Evolutionary conservation across 148 eudicot species (phyloP).

Genomic region (Amaranthus palmeri): DNA sequence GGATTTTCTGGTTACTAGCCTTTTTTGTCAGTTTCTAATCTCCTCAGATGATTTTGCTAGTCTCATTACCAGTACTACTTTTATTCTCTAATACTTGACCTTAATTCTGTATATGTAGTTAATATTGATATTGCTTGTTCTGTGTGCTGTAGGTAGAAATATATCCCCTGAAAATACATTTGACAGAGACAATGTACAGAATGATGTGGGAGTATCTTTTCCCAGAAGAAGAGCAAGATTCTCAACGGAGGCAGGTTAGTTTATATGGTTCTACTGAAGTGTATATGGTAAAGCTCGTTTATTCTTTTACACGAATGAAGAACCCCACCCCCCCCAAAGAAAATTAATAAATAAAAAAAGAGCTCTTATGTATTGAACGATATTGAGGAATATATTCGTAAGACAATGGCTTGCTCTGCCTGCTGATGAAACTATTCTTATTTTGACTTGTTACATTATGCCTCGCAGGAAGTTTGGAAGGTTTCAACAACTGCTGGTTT

Average conservation of each 20-base stretch:
- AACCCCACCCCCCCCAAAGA: not conserved
- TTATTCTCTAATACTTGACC: not conserved
- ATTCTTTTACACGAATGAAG: not conserved
- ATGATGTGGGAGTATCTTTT: constrained; percentile 97
- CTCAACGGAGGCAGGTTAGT: constrained; percentile 92
- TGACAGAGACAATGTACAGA: constrained; percentile 84
- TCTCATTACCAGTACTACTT: not conserved
- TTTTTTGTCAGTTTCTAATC: not conserved
- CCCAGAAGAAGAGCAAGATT: constrained; percentile 99
- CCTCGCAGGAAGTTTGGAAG: constrained; percentile 86
- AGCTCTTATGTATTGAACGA: no score
- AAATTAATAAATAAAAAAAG: not conserved
- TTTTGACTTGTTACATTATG: constrained; percentile 4
- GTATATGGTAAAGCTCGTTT: not conserved
- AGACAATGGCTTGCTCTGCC: not conserved
- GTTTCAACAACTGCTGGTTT: constrained; percentile 95
- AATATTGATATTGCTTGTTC: constrained; percentile 10
- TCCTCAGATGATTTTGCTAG: not conserved
- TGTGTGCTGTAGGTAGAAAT: constrained; percentile 71
- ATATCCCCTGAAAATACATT: constrained; percentile 91
- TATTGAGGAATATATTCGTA: not conserved
- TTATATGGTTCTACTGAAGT: constrained; percentile 4
- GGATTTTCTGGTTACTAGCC: no score
- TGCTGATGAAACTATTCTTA: constrained; percentile 8
- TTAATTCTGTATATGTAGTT: not conserved